A percentile compares a stretch with the other conserved stretches of the same genome.
Conservation (phyloP, 208 protist species). For the Leishmania arabica region DNA sequence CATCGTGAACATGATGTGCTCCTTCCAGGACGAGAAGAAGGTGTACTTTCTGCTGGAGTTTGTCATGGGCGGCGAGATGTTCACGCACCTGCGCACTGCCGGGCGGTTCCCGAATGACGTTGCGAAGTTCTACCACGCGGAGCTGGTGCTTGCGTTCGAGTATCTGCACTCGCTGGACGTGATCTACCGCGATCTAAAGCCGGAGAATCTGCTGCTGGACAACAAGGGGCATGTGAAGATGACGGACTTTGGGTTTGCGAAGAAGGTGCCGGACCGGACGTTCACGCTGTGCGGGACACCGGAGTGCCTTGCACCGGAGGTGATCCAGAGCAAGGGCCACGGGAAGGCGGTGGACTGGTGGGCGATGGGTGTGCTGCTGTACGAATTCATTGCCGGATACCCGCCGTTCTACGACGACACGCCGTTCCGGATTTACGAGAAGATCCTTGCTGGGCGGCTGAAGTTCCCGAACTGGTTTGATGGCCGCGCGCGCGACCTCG, state of each 20-base stretch:
- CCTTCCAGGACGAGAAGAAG: slow-evolving; percentile 93
- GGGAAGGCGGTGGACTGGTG: slow-evolving; percentile 98
- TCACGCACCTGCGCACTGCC: slow-evolving; percentile 85
- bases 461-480: slow-evolving; percentile 90
- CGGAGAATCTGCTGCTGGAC: slow-evolving; percentile 91
- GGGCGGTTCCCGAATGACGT: slow-evolving; percentile 87
- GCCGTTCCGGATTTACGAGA: slow-evolving; percentile 88
- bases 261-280: slow-evolving; percentile 78
- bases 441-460: slow-evolving; percentile 81
- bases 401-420: slow-evolving; percentile 94
- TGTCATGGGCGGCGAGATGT: slow-evolving; percentile 92
- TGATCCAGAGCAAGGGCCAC: slow-evolving; percentile 92
- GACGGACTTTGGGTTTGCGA: slow-evolving; percentile 90
- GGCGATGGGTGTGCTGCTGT: slow-evolving; percentile 95
- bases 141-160: slow-evolving; percentile 91
- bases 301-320: slow-evolving; percentile 92
- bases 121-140: slow-evolving; percentile 93
- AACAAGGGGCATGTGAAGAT: slow-evolving; percentile 84
- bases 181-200: slow-evolving; percentile 93
- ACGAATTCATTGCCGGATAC: slow-evolving; percentile 94
- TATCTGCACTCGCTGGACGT: slow-evolving; percentile 92
- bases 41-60: slow-evolving; percentile 95
- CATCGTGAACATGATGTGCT: slow-evolving; percentile 94
- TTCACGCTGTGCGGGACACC: slow-evolving; percentile 92
- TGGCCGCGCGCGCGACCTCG: slow-evolving; percentile 73